Evolutionary conservation across 441 rosid species (phyloP).

Genomic region (Populus hybrid): DNA sequence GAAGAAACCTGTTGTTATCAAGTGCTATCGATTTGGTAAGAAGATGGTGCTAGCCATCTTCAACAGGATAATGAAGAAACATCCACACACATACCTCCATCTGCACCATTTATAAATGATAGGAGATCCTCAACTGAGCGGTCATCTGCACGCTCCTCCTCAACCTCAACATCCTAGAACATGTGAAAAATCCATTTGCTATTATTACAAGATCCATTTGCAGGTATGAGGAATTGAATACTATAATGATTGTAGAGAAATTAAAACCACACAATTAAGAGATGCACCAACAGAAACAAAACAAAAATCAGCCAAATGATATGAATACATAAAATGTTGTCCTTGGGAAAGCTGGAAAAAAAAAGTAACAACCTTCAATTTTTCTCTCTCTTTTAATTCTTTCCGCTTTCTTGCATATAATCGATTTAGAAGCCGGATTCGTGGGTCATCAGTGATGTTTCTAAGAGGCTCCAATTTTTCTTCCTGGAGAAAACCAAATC

Average conservation of each 20-base stretch:
- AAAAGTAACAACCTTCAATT: conserved; percentile 39
- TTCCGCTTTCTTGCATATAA: conserved; percentile 64
- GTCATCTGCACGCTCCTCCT: conserved; percentile 74
- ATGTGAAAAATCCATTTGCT: not conserved
- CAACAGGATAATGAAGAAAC: not conserved
- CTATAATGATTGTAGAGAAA: not conserved
- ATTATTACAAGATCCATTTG: not conserved
- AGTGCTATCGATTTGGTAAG: not conserved
- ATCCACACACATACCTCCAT: conserved; percentile 42
- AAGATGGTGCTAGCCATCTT: conserved; percentile 1
- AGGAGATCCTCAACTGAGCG: conserved; percentile 92
- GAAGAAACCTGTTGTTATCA: not conserved
- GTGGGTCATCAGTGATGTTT: conserved; percentile 60
- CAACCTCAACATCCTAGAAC: conserved; percentile 61
- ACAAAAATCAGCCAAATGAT: not conserved
- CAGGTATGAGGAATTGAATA: conserved; percentile 6
- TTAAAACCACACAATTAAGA: not conserved
- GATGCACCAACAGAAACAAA: not conserved
- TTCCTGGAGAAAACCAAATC: conserved; percentile 36
- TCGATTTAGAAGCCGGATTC: conserved; percentile 55
- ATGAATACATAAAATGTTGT: not conserved
- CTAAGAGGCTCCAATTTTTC: conserved; percentile 70
- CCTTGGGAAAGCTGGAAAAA: not conserved
- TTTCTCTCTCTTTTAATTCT: conserved; percentile 56
- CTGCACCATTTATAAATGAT: conserved; percentile 76